A percentile compares a stretch with the other conserved stretches of the same genome.
Evolutionary conservation across 148 eudicot species (phyloP).

Genomic region (Silene uniflora): DNA sequence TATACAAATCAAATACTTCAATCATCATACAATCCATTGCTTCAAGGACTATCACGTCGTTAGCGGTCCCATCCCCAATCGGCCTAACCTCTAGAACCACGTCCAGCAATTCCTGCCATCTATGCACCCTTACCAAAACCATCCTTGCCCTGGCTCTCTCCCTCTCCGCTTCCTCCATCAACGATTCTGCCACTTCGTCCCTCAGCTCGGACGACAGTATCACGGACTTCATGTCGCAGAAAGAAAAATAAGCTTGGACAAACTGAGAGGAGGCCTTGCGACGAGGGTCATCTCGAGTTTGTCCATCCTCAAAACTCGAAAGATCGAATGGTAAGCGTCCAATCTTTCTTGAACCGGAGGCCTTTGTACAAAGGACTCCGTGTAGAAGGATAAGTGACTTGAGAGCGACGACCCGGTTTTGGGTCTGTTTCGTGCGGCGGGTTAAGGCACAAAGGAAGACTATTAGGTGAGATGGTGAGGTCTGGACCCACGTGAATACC

Average conservation of each 20-base stretch:
- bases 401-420: conserved; percentile 59
- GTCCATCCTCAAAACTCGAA: conserved; percentile 44
- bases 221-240: conserved; percentile 58
- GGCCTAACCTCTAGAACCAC: conserved; percentile 56
- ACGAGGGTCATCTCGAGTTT: neutral
- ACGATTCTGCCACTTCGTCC: conserved; percentile 18
- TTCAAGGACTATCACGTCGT: conserved; percentile 37
- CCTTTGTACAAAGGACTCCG: conserved; percentile 46
- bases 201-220: conserved; percentile 26
- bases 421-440: conserved; percentile 44
- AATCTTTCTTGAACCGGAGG: conserved; percentile 37
- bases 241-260: conserved; percentile 55
- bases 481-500: conserved; percentile 49
- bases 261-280: conserved; percentile 16
- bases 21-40: conserved; percentile 74
- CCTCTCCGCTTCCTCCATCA: neutral
- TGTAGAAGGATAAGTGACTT: conserved; percentile 71
- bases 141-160: neutral
- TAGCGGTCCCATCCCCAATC: neutral
- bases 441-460: conserved; percentile 51
- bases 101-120: conserved; percentile 59
- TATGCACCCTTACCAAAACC: conserved; percentile 41
- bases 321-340: conserved; percentile 80
- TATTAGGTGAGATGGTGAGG: conserved; percentile 39
- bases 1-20: conserved; percentile 60